Base-by-base conservation (phyloP, 2,329 filamentous ascomycete genomes). In the Chaetothyriales sp. region DNA sequence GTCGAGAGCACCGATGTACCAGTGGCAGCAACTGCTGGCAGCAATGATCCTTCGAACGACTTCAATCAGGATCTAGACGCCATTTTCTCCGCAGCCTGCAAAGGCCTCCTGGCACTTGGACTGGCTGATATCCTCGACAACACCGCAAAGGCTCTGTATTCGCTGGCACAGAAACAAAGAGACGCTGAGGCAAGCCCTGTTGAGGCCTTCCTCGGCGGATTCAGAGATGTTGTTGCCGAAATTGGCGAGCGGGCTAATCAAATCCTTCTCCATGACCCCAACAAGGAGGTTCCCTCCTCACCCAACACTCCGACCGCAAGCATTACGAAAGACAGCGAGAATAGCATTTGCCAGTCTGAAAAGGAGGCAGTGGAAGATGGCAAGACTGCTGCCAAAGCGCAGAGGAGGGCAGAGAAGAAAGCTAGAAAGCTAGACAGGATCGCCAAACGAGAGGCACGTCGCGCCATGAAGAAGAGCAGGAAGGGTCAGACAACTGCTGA, bases 191-290 rank as follows among this genome's bases (percentile, higher is more conserved):
- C 64, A 18, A 64, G 64, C 44, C 59, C 65, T 10, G 61, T 67
- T 19, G 65, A 68, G 43, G 62, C 64, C 51, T 57, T 69, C 12
- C 61, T 68, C 6, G 61, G 64, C 32, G 62, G 64, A 22, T 59
- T 73, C 36, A 67, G 64, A 47, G 62, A 56, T 49, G 64, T 73
- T 56, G 64, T 68, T 3, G 58, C 60, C n/a, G 68, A 70, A 46
- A 56, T 72, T 44, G 66, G 67, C 45, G 59, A 53, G 44, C 45
- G 59, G 42, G 57, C 57, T 18, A 43, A 53, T 3, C 54, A 55
- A 10, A 45, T 57, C 19, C 48, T 56, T n/a, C 20, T 39, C 32
- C 3, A 39, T 15, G 12, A 39, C 15, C 32, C 15, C 32, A 15
- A 39, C 15, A 39, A 39, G 10, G 12, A 15, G 12, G 15, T 12